phyloP scores from a whole-genome alignment of 208 protist genomes.

The Trypanosoma mega region DNA sequence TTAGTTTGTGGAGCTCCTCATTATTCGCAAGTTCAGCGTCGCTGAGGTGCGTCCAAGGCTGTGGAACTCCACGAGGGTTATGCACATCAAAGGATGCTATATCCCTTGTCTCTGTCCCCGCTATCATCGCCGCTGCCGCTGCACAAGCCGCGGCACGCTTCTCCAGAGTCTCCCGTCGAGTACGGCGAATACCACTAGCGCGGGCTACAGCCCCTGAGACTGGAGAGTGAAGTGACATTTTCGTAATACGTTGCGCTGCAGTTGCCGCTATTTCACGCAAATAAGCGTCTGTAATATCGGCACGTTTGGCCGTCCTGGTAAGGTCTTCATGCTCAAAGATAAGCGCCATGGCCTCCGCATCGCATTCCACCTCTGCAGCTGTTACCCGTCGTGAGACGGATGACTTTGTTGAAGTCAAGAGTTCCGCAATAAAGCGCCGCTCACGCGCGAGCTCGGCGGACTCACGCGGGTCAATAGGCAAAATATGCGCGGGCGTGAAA shows the following conservation, averaged over 20 bases:
- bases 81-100: background rate
- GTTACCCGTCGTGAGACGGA: slow-evolving; percentile 22
- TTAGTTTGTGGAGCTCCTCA: slow-evolving; percentile 31
- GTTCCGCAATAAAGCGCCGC: slow-evolving; percentile 22
- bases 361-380: slow-evolving; percentile 39
- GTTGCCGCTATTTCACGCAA: slow-evolving; percentile 4
- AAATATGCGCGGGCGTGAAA: slow-evolving; percentile 4
- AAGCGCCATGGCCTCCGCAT: slow-evolving; percentile 31
- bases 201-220: background rate
- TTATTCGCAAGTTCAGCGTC: slow-evolving; percentile 48
- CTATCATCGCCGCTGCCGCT: background rate
- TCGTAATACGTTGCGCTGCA: slow-evolving; percentile 15
- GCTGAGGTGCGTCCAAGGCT: slow-evolving; percentile 64
- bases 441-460: slow-evolving; percentile 26
- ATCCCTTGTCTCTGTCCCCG: background rate
- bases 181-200: slow-evolving; percentile 1
- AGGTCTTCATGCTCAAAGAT: slow-evolving; percentile 44
- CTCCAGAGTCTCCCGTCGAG: slow-evolving; percentile 6
- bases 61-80: slow-evolving; percentile 60
- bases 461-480: slow-evolving; percentile 23
- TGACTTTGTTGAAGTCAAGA: slow-evolving; percentile 9
- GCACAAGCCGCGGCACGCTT: background rate
- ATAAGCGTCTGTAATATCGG: slow-evolving; percentile 13
- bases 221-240: slow-evolving; percentile 6
- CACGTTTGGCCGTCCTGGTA: background rate